Evolutionary conservation across 2,329 filamentous ascomycete genomes (phyloP).

Genomic region (Chrysosporium queenslandicum): DNA sequence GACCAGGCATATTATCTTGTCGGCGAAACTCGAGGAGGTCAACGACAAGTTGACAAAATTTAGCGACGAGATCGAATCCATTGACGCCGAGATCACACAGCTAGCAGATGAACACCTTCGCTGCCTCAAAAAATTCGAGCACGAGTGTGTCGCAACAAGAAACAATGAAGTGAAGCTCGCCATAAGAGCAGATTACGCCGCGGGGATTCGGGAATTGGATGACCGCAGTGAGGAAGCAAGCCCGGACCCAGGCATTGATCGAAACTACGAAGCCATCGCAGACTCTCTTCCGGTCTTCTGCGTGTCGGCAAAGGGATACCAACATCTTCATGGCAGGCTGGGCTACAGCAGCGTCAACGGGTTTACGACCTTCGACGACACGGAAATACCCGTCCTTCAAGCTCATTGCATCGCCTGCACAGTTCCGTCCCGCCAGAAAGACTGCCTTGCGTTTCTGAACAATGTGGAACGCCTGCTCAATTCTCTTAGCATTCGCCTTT

Average conservation of each 20-base stretch:
- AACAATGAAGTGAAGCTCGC: constrained; percentile 47
- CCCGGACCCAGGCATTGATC: constrained; percentile 41
- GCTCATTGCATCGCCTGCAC: constrained; percentile 51
- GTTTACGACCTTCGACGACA: constrained; percentile 45
- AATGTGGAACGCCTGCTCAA: constrained; percentile 43
- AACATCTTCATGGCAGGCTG: constrained; percentile 50
- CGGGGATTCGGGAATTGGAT: constrained; percentile 51
- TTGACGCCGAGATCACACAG: background rate
- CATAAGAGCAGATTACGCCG: constrained; percentile 51
- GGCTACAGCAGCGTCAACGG: constrained; percentile 43
- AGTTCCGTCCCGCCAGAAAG: constrained; percentile 38
- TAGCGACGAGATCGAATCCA: background rate
- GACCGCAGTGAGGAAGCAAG: constrained; percentile 36
- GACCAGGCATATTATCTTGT: background rate
- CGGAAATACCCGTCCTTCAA: constrained; percentile 50
- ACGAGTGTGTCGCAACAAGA: constrained; percentile 43
- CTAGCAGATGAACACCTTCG: background rate
- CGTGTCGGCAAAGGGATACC: constrained; percentile 53
- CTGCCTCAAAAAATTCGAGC: constrained; percentile 25
- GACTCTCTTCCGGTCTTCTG: constrained; percentile 53
- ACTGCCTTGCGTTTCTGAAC: constrained; percentile 44
- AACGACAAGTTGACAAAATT: background rate
- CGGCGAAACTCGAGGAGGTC: background rate
- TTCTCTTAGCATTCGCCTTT: constrained; percentile 33
- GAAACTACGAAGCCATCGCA: constrained; percentile 51